Conservation (phyloP, 2,329 filamentous ascomycete genomes). For the Cytospora piceicola region DNA sequence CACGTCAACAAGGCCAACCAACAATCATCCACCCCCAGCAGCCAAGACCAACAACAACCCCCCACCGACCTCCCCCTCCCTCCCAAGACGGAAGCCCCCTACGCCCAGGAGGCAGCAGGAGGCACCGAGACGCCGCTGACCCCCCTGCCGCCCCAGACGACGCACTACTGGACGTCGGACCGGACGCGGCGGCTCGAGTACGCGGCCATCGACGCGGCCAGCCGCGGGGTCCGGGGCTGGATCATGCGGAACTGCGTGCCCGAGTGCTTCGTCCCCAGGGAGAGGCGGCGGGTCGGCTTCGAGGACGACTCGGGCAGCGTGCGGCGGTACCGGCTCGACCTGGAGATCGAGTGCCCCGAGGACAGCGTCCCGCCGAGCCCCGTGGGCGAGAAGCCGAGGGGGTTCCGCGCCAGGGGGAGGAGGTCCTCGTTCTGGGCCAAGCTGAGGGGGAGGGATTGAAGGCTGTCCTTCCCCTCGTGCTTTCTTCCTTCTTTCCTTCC, state of each 20-base stretch:
- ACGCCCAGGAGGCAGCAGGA: constrained; percentile 13
- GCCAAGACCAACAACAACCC: constrained; percentile 30
- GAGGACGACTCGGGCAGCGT: constrained; percentile 68
- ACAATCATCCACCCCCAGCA: constrained; percentile 41
- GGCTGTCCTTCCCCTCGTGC: background rate
- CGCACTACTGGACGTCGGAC: constrained; percentile 70
- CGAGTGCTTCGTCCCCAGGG: constrained; percentile 61
- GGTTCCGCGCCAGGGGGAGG: constrained; percentile 21
- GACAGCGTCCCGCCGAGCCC: constrained; percentile 32
- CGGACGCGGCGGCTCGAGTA: constrained; percentile 66
- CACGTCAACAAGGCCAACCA: constrained; percentile 28
- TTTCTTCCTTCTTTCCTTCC: background rate
- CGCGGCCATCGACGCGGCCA: constrained; percentile 67
- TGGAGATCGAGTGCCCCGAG: constrained; percentile 45
- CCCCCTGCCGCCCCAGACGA: constrained; percentile 59
- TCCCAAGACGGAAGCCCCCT: constrained; percentile 20
- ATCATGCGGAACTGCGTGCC: constrained; percentile 60
- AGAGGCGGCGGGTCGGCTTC: constrained; percentile 56
- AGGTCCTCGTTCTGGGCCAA: constrained; percentile 24
- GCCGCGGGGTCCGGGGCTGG: constrained; percentile 64
- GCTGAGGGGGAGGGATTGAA: constrained; percentile 16
- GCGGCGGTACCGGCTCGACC: constrained; percentile 62
- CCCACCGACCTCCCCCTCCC: background rate
- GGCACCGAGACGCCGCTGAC: constrained; percentile 35
- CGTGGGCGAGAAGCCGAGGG: constrained; percentile 26